phyloP scores from a whole-genome alignment of 2,329 filamentous ascomycete genomes.

The Aspergillus phoenicis region DNA sequence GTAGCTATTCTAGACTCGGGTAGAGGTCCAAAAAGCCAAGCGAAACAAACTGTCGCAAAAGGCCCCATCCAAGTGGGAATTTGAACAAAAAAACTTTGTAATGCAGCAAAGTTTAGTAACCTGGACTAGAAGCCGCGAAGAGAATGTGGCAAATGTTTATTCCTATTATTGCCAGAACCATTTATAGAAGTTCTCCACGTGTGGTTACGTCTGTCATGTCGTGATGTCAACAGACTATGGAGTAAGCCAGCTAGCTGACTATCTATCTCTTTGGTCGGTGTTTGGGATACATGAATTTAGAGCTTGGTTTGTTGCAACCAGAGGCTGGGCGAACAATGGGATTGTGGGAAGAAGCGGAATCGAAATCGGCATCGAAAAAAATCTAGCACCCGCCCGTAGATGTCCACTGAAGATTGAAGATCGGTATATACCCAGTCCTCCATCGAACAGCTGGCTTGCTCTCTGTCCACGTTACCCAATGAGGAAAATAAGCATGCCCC shows the following conservation, averaged over 20 bases:
- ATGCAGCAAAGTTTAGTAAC: no score
- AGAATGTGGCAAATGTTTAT: no score
- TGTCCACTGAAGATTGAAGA: neutral
- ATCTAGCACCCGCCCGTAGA: no score
- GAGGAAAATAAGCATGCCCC: neutral
- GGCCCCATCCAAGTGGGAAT: no score
- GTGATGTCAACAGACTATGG: neutral
- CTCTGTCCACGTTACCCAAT: neutral
- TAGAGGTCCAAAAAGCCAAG: no score
- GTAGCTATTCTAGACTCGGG: no score
- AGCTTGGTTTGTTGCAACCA: no score
- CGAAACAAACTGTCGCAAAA: no score
- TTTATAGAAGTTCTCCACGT: conserved; percentile 11
- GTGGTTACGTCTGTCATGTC: conserved; percentile 4
- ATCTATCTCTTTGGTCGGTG: neutral
- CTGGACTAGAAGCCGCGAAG: no score
- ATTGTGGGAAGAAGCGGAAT: neutral
- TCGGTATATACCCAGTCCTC: neutral
- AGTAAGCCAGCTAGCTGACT: neutral
- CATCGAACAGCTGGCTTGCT: neutral
- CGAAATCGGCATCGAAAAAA: neutral
- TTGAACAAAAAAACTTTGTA: no score
- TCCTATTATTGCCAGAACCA: neutral
- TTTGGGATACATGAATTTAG: neutral
- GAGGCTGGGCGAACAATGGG: neutral